Percentiles rank a stretch among this genome's conserved stretches.
Evolutionary conservation across 139 green algal genomes (phyloP).

Genomic region (Chlorella sp.): DNA sequence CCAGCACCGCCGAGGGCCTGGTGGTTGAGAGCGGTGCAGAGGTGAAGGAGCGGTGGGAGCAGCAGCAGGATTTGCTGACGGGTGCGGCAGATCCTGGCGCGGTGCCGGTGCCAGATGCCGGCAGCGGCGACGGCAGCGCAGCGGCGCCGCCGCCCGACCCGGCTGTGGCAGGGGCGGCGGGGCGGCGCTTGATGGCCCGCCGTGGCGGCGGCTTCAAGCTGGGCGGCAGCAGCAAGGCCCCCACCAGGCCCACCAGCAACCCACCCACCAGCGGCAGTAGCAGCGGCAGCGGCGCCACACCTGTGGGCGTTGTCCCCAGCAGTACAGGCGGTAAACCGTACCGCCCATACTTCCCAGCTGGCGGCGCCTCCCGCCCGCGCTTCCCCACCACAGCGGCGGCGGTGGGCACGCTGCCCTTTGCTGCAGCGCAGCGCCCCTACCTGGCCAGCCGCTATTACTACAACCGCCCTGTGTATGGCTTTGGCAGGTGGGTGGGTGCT

Average conservation of each 20-base stretch:
- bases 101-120: not conserved
- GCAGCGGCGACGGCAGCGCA: not conserved
- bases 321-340: not conserved
- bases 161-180: no score
- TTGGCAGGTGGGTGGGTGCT: not conserved
- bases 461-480: slow-evolving; percentile 8
- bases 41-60: not conserved
- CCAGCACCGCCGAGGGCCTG: not conserved
- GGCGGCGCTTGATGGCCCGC: not conserved
- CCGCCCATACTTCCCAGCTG: slow-evolving; percentile 3
- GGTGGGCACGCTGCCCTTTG: not conserved
- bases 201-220: not conserved
- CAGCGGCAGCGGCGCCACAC: no score
- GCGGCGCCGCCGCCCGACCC: not conserved
- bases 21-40: not conserved
- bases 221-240: not conserved
- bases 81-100: not conserved
- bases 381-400: not conserved
- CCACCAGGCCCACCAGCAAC: not conserved
- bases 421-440: slow-evolving; percentile 9
- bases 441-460: slow-evolving; percentile 14
- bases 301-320: no score
- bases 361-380: not conserved
- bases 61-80: not conserved
- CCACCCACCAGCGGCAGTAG: not conserved